These are phyloP conservation scores for Lentinula boryana DNA, from an alignment of 768 basidiomycete species.

Conservation along the genomic window DNA sequence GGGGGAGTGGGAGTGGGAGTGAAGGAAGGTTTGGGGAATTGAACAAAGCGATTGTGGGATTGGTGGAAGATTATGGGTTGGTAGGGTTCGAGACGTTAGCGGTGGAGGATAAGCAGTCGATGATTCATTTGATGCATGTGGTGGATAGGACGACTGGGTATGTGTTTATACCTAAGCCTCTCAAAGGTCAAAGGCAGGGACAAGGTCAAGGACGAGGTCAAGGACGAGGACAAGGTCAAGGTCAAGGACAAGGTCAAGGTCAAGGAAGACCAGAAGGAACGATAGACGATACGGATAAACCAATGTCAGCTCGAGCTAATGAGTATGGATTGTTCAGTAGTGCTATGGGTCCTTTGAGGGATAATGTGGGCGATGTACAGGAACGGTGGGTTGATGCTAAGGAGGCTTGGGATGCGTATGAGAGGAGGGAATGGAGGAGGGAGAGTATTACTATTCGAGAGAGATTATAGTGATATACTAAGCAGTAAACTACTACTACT, in stretches of 20 bases:
- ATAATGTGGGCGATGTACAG: conserved; percentile 53
- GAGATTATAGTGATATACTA: no score
- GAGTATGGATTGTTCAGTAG: conserved; percentile 61
- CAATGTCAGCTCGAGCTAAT: conserved; percentile 52
- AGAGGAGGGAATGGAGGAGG: conserved; percentile 77
- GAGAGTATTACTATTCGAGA: no score
- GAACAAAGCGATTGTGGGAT: conserved; percentile 84
- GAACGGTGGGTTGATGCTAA: conserved; percentile 90
- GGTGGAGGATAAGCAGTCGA: conserved; percentile 94
- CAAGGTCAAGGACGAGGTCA: no score
- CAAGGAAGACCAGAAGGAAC: conserved; percentile 25
- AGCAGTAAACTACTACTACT: no score
- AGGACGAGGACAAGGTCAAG: no score
- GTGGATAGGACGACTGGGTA: conserved; percentile 94
- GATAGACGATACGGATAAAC: conserved; percentile 25
- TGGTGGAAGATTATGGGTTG: conserved; percentile 90
- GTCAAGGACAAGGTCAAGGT: no score
- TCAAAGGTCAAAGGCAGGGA: no score
- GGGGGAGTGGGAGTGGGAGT: no score
- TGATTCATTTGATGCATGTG: conserved; percentile 78
- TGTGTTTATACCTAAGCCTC: conserved; percentile 66
- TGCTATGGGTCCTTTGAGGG: conserved; percentile 46
- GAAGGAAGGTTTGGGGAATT: conserved; percentile 71
- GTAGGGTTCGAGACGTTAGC: conserved; percentile 97
- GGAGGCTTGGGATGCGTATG: conserved; percentile 78